Base-by-base conservation (phyloP, 495 filamentous ascomycete species). In the Aspergillus saccharolyticus region DNA sequence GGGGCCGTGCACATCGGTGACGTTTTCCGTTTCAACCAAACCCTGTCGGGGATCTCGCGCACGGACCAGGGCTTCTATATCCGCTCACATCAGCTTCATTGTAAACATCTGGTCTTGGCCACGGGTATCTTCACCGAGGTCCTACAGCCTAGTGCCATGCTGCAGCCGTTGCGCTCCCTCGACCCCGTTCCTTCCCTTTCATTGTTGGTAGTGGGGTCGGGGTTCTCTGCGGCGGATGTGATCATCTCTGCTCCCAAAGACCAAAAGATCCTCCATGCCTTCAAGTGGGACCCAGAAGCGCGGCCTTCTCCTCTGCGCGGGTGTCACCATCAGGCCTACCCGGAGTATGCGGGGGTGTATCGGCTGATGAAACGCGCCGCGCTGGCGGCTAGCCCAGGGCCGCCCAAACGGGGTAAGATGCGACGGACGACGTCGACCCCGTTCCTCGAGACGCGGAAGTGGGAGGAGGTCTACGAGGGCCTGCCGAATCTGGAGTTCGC, bases 301-400 rank as follows among this genome's bases (percentile, higher is more conserved):
- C 74, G 78, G 22, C 83, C 83, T 0, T 85, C 81, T 0, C 84
- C 84, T 0, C 66, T 87, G 18, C 78, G 79, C 8, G 78, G 78
- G 20, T 88, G 85, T 45, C 85, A 88, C 67, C 76, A 81, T 42
- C 74, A 80, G 17, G 85, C 84, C 39, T 88, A 88, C 61, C 85
- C 85, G 0, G 85, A 88, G 54, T 87, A 88, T 63, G 83, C 85
- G 0, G 72, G 77, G 44, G 73, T 88, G 10, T 87, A 88, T 60
- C 74, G 82, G 17, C 70, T 79, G 20, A 88, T 88, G 85, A 87
- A 83, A 66, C 66, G 74, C 7, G 76, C 82, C 3, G 77, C 74
- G 1, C 59, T 75, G 14, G 50, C 68, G 17, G 57, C 66, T 24
- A 58, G 59, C 25, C 30, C 61, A 16, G 5, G 54, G 12, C 15